These are phyloP conservation scores for Barnettozyma siamensis DNA, from an alignment of 805 yeast genomes.

Conservation along the genomic window DNA sequence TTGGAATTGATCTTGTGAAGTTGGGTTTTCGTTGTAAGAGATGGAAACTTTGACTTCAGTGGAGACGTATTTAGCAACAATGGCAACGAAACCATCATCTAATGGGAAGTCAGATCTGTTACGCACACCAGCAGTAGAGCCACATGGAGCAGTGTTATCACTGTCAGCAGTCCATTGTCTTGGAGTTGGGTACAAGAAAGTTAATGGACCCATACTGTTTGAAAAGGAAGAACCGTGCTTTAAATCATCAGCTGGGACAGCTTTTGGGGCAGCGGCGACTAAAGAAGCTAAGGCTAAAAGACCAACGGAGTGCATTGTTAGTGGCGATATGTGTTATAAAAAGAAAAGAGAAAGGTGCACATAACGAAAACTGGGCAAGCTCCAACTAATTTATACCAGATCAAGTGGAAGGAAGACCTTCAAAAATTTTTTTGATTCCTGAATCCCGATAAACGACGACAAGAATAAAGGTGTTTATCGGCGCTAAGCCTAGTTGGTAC, in stretches of 20 bases:
- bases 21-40: constrained; percentile 36
- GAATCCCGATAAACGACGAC: background rate
- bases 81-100: constrained; percentile 41
- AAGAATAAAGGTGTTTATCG: background rate
- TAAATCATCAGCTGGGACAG: constrained; percentile 16
- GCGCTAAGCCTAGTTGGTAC: background rate
- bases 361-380: background rate
- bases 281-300: constrained; percentile 15
- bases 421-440: background rate
- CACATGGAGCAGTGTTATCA: constrained; percentile 43
- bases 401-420: background rate
- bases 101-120: constrained; percentile 42
- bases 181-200: constrained; percentile 34
- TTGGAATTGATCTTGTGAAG: constrained; percentile 34
- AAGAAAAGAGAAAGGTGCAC: background rate
- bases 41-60: constrained; percentile 36
- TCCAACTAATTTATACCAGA: background rate
- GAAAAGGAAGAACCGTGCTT: constrained; percentile 25
- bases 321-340: background rate
- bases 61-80: constrained; percentile 36
- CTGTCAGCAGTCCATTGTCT: constrained; percentile 42
- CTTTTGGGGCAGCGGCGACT: constrained; percentile 20
- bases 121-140: constrained; percentile 29
- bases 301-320: constrained; percentile 10
- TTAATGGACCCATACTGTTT: constrained; percentile 26